Conservation (phyloP, 768 basidiomycete genomes). For the Tephrocybe sp. region DNA sequence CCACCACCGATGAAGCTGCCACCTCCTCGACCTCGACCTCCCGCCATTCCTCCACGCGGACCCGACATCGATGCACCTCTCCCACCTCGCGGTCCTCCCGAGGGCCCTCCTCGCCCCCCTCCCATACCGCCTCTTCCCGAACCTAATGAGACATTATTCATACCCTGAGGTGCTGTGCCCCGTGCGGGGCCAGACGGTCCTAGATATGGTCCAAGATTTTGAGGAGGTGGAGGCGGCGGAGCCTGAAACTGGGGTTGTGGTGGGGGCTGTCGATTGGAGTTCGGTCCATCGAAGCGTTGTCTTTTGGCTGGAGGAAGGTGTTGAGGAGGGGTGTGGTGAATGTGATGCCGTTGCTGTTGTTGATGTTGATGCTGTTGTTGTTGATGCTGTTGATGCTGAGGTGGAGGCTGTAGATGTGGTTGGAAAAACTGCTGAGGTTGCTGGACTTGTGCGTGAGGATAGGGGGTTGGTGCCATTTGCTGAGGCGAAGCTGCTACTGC, state of each 20-base stretch:
- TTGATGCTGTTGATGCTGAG: constrained; percentile 42
- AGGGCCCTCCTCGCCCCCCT: constrained; percentile 38
- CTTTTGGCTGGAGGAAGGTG: constrained; percentile 91
- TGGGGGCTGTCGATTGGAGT: constrained; percentile 50
- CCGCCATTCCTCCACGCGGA: constrained; percentile 46
- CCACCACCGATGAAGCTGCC: constrained; percentile 36
- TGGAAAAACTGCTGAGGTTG: constrained; percentile 40
- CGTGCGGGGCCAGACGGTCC: constrained; percentile 36
- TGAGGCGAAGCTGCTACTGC: constrained; percentile 43
- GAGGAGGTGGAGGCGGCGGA: constrained; percentile 44
- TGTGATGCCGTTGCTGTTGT: constrained; percentile 47
- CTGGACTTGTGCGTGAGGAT: constrained; percentile 34
- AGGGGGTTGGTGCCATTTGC: constrained; percentile 36
- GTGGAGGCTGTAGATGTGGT: constrained; percentile 42
- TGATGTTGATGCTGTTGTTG: constrained; percentile 41
- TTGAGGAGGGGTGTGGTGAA: constrained; percentile 67
- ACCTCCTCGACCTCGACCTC: constrained; percentile 40
- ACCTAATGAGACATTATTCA: constrained; percentile 31
- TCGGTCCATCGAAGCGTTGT: constrained; percentile 83
- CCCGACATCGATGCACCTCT: constrained; percentile 34
- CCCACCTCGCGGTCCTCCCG: constrained; percentile 35
- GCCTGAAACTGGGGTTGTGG: constrained; percentile 68
- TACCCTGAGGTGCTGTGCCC: constrained; percentile 36
- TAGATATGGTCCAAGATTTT: constrained; percentile 35
- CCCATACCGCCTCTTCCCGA: constrained; percentile 25